Base-by-base conservation (phyloP, 257 asterid species). In the Lithospermum erythrorhizon region DNA sequence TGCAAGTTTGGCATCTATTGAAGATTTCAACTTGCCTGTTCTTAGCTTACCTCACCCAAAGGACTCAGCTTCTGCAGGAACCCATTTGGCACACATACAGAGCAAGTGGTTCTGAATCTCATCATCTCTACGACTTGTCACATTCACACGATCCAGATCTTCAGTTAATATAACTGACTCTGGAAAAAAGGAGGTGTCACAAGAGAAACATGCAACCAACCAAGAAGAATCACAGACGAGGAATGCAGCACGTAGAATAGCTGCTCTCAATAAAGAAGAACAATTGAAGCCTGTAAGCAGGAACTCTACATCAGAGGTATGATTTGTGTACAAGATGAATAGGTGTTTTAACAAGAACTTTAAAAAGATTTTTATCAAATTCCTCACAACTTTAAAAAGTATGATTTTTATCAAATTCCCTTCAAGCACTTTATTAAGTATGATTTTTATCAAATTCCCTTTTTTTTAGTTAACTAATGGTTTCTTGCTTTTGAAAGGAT, bases 1-100 rank as follows among this genome's bases (percentile, higher is more conserved):
- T 64, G 97, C 96, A 58, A 94, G 94, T 81, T 78, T 94, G 71
- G 95, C 96, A 25, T 87, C 96, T 64, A 89, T 94, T 61, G 99
- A 89, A 69, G 96, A 89, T 66, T 94, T 89, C 72, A 83, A 89
- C 24, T 94, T 96, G 97, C 93, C 95, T 18, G 79, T 94, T 71
- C 95, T 93, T 72, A 79, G 81, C 54, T 94, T 85, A 65, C 75
- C 94, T 24, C 80, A 84, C 78, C 94, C 78, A 71, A 82, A 87
- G 76, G 79, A 89, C 41, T 64, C 86, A 6, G 79, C 68, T 24
- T 72, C 91, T 37, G 81, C 80, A 29, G 95, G 83, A 68, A 79
- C 73, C 67, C 77, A 87, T 0, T 65, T 83, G 41, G 72, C 82
- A 35, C 77, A 80, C 63, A 66, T 73, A 16, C n/a, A 84, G 78